A percentile compares a stretch with the other conserved stretches of the same genome.
Evolutionary conservation across 805 yeast species (phyloP).

Genomic region (Gaillardinia entomophila): DNA sequence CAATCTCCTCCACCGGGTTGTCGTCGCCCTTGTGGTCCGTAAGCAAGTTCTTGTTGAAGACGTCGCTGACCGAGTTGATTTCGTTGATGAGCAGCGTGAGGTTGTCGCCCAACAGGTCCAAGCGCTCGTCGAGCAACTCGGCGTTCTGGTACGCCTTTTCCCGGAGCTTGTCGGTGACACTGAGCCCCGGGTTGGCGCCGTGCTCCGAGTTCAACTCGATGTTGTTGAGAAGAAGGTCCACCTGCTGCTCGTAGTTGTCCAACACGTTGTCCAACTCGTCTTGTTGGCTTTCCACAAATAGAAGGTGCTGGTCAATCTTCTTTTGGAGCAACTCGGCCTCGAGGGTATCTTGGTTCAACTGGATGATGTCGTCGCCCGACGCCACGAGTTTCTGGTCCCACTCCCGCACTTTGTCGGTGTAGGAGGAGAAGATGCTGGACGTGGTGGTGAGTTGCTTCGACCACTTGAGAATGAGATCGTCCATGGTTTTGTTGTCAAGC

Average conservation of each 20-base stretch:
- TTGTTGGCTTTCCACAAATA: conserved; percentile 87
- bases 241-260: conserved; percentile 75
- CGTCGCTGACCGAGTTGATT: conserved; percentile 76
- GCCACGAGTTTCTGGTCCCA: conserved; percentile 86
- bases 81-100: conserved; percentile 71
- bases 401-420: conserved; percentile 65
- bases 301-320: conserved; percentile 80
- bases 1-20: conserved; percentile 59
- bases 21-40: conserved; percentile 24
- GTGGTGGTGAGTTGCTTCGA: conserved; percentile 75
- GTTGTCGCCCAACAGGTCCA: conserved; percentile 73
- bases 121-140: conserved; percentile 72
- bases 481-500: conserved; percentile 84
- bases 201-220: conserved; percentile 22
- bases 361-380: conserved; percentile 80
- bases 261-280: conserved; percentile 80
- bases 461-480: conserved; percentile 91
- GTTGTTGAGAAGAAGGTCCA: conserved; percentile 43
- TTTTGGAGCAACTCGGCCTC: conserved; percentile 81
- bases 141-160: conserved; percentile 87
- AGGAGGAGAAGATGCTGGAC: conserved; percentile 66
- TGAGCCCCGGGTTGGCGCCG: conserved; percentile 20
- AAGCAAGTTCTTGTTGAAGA: conserved; percentile 60
- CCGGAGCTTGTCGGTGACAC: conserved; percentile 76
- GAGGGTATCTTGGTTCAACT: conserved; percentile 68